A percentile compares a stretch with the other conserved stretches of the same genome.
These are phyloP conservation scores for Urtica urens DNA, from an alignment of 306 rosid genomes.

Conservation along the genomic window DNA sequence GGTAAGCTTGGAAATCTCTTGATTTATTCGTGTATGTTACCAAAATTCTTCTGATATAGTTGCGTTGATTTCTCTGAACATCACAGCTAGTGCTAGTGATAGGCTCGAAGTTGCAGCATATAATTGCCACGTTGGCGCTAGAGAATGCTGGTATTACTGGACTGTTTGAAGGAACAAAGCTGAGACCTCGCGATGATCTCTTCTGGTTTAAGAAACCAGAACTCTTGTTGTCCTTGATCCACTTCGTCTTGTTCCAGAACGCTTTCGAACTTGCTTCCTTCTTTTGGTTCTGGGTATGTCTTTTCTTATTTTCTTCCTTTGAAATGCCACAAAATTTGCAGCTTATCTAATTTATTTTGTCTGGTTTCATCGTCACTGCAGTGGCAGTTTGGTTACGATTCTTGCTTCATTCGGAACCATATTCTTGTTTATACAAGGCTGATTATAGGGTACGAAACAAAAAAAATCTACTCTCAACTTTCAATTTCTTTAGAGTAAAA, in stretches of 20 bases:
- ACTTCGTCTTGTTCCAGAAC: slow-evolving; percentile 95
- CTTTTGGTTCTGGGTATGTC: slow-evolving; percentile 97
- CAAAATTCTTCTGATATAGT: too few relatives aligned
- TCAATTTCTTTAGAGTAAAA: too few relatives aligned
- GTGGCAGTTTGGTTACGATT: slow-evolving; percentile 94
- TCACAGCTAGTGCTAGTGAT: slow-evolving; percentile 83
- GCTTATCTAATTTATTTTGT: neutral
- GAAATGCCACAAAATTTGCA: slow-evolving; percentile 2
- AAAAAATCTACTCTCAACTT: slow-evolving; percentile 10
- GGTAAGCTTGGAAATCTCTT: slow-evolving; percentile 35
- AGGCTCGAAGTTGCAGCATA: slow-evolving; percentile 86
- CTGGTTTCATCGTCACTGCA: slow-evolving; percentile 31
- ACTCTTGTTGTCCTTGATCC: slow-evolving; percentile 77
- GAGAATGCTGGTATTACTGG: slow-evolving; percentile 76
- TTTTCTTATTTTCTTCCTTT: slow-evolving; percentile 25
- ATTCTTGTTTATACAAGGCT: slow-evolving; percentile 68
- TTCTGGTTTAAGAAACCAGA: slow-evolving; percentile 98
- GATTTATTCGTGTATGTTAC: slow-evolving; percentile 15
- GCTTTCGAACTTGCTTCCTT: slow-evolving; percentile 95
- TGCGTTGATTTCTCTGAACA: too few relatives aligned
- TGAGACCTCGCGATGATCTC: slow-evolving; percentile 93
- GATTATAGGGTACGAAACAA: slow-evolving; percentile 73
- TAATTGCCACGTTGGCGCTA: slow-evolving; percentile 82
- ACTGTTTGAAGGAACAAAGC: slow-evolving; percentile 39
- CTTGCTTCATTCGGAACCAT: slow-evolving; percentile 79